These are phyloP conservation scores for Botrytis byssoidea DNA, from an alignment of 2,329 filamentous ascomycete species.

Conservation along the genomic window DNA sequence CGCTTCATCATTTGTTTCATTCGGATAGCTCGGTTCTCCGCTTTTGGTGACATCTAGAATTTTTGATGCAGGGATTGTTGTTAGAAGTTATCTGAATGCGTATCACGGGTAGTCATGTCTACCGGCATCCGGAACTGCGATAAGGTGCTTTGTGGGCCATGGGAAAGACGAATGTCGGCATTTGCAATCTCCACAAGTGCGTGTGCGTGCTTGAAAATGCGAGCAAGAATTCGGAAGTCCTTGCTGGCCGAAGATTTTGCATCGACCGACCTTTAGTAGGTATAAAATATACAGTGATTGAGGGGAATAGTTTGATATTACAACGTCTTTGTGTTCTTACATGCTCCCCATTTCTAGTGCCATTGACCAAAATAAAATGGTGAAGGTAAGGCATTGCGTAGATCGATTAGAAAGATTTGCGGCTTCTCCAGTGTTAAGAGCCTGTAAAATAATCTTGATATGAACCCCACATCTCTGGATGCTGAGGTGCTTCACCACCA, in stretches of 20 bases:
- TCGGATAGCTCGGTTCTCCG: not conserved
- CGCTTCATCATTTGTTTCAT: constrained; percentile 20
- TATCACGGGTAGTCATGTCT: not conserved
- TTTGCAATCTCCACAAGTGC: too few relatives aligned
- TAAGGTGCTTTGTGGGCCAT: not conserved
- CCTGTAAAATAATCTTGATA: constrained; percentile 15
- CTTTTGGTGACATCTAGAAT: not conserved
- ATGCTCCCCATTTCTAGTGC: not conserved
- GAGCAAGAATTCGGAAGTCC: not conserved
- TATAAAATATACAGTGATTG: not conserved
- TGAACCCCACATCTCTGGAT: constrained; percentile 9
- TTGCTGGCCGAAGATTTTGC: not conserved
- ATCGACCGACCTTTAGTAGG: not conserved
- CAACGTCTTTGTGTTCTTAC: not conserved
- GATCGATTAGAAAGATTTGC: not conserved
- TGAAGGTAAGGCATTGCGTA: not conserved
- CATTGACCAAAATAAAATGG: not conserved
- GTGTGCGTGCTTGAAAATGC: not conserved
- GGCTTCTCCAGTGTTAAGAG: not conserved
- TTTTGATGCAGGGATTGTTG: constrained; percentile 9
- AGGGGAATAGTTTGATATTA: constrained; percentile 9
- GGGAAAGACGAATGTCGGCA: not conserved
- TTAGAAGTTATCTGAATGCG: constrained; percentile 1
- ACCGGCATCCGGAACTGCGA: not conserved
- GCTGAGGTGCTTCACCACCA: not conserved